Percentiles rank a stretch among this genome's conserved stretches.
Evolutionary conservation across 2,329 filamentous ascomycete species (phyloP).

Genomic region (Aureobasidium sp.): DNA sequence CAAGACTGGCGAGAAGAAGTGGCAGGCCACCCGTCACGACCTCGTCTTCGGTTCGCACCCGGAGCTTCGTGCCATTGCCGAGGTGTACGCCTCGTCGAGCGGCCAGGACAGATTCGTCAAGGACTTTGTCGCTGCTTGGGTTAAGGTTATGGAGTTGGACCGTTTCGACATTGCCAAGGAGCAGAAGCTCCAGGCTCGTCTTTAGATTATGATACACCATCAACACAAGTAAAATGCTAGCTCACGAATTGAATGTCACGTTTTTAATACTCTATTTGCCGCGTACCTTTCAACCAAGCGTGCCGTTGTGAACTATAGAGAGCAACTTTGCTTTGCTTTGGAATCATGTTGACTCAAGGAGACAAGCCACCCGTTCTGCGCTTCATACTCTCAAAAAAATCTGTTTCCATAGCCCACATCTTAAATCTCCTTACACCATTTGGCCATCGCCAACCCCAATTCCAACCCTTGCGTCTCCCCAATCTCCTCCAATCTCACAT

Average conservation of each 20-base stretch:
- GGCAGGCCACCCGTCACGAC: conserved; percentile 60
- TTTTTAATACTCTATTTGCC: background rate
- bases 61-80: conserved; percentile 61
- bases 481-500: conserved; percentile 73
- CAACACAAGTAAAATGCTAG: background rate
- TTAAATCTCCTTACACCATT: conserved; percentile 68
- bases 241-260: conserved; percentile 6
- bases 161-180: conserved; percentile 49
- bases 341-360: too few relatives aligned
- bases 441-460: conserved; percentile 49
- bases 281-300: too few relatives aligned
- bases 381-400: too few relatives aligned
- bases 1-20: conserved; percentile 58
- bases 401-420: background rate
- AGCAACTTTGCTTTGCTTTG: too few relatives aligned
- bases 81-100: conserved; percentile 59
- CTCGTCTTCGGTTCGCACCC: conserved; percentile 66
- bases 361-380: too few relatives aligned
- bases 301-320: too few relatives aligned
- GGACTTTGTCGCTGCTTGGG: conserved; percentile 65
- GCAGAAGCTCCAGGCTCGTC: conserved; percentile 9
- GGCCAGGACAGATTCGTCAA: conserved; percentile 56
- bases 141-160: conserved; percentile 67
- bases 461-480: conserved; percentile 48
- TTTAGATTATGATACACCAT: conserved; percentile 4